Evolutionary conservation across 1,284 basidiomycete species (phyloP), one percentile per base, ranked within the genome.

Genomic region (Cutaneotrichosporon dermatis): DNA sequence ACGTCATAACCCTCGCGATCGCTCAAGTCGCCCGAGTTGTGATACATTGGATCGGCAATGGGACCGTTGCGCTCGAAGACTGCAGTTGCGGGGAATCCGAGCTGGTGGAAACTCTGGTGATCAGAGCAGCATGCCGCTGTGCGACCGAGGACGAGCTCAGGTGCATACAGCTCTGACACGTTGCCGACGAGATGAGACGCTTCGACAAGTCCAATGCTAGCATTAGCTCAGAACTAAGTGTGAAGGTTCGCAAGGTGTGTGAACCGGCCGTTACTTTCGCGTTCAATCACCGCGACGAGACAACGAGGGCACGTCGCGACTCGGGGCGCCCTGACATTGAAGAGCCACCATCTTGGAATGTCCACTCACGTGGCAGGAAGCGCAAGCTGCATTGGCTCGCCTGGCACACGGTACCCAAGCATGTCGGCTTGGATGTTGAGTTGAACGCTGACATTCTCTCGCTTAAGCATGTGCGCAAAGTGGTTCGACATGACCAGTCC

Each of bases 381-480:
- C 36, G 88, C 90, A 6, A 93, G 82, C 73, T 93, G 90, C 4
- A 84, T 74, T 35, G 89, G 87, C 77, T 93, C 91, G 43, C 83
- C 11, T 82, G 83, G 37, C 80, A 66, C 76, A 59, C 84, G 88
- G 72, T 91, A 92, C 0, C 83, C 91, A 50, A 89, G 81, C 90
- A 93, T 93, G 69, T 94, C 91, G 1, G 88, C 88, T 74, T 93
- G 91, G 58, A 93, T 82, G 83, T 92, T 89, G 43, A 92, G 75
- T 3, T 86, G 85, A 50, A 93, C 79, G 64, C 89, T 87, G 15
- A 85, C 85, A 61, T 84, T 79, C 33, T 76, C 75, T 45, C 77
- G 76, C 55, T 55, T 51, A 12, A 64, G 57, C 39, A 50, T 42
- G 54, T 58, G 55, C 46, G 80, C 79, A 65, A 77, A 79, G 25